Evolutionary conservation across 2,329 filamentous ascomycete species (phyloP), one percentile per base, ranked within the genome.

Genomic region (Ophiostoma fasciatum): DNA sequence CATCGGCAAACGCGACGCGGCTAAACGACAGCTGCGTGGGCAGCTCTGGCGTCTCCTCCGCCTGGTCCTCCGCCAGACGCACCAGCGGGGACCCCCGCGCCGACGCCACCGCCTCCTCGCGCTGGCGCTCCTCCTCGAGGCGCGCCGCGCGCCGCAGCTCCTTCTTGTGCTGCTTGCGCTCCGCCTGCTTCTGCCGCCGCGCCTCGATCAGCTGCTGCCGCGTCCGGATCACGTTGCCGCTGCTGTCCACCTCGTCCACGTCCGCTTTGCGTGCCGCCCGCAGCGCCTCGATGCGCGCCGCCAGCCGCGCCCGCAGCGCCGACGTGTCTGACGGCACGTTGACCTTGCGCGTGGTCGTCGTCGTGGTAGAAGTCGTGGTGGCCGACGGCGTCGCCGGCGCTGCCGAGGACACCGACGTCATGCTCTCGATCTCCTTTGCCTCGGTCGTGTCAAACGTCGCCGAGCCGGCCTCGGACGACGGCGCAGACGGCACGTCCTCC

Each of bases 201-300:
- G 82, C 73, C 57, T 96, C 90, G 48, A 98, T 84, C 11, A 98
- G 70, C 53, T 96, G 87, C 58, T 93, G 81, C 42, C 90, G 74
- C 42, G 83, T 93, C 44, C 81, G 76, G 39, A 88, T 82, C 13
- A 81, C 78, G 49, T 80, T 78, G 41, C 84, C 84, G 48, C 92
- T 77, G 6, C 81, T 83, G 37, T 42, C 40, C 7, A 35, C 18
- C 31, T 40, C 35, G 15, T 37, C 40, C 14, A 36, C 36, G 48
- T 93, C 83, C 9, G 88, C 87, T 56, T 94, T 94, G 40, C 90
- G 77, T 17, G 77, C 76, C 8, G 82, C 81, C 40, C 88, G 81
- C 31, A 96, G 73, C 28, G 78, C 78, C 47, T 90, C 82, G 37
- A 98, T 84, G 44, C 77, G 80, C 47, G 82, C 81, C 39, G 81